Percentiles rank a stretch among this genome's conserved stretches.
These are phyloP conservation scores for Hyphodiscus sp. DNA, from an alignment of 2,329 filamentous ascomycete species.

Conservation along the genomic window DNA sequence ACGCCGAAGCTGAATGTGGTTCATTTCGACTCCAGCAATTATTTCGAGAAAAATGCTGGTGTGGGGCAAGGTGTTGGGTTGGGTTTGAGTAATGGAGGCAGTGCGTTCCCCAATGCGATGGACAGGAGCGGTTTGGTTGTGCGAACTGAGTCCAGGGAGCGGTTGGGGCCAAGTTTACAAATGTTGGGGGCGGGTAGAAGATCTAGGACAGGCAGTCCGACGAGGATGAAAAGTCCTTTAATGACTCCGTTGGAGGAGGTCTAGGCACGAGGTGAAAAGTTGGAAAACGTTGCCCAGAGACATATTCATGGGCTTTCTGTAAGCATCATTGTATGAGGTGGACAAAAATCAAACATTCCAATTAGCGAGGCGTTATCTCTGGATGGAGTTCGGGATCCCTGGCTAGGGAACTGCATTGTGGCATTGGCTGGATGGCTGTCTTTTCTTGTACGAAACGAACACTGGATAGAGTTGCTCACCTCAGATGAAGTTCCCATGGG, in stretches of 20 bases:
- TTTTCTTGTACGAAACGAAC: neutral
- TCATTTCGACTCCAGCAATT: conserved; percentile 38
- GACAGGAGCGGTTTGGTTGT: conserved; percentile 69
- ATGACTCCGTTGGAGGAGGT: conserved; percentile 43
- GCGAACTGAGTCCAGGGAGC: conserved; percentile 80
- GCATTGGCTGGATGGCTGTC: neutral
- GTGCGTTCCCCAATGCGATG: conserved; percentile 35
- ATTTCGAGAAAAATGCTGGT: conserved; percentile 21
- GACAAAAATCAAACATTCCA: neutral
- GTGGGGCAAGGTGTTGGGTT: conserved; percentile 16
- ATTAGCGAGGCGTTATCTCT: neutral
- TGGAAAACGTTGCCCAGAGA: no score
- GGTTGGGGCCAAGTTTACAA: conserved; percentile 51
- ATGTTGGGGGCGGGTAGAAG: conserved; percentile 49
- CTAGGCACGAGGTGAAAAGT: conserved; percentile 5
- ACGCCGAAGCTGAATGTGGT: conserved; percentile 56
- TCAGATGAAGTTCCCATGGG: neutral
- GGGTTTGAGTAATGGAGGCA: conserved; percentile 18
- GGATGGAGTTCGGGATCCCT: neutral
- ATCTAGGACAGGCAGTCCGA: conserved; percentile 38
- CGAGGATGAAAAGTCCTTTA: conserved; percentile 49
- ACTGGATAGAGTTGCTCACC: neutral
- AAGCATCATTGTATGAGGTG: neutral
- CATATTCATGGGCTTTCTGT: no score
- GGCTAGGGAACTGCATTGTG: neutral